A percentile compares a stretch with the other conserved stretches of the same genome.
These are phyloP conservation scores for Garcia nutans DNA, from an alignment of 345 rosid species.

Conservation along the genomic window DNA sequence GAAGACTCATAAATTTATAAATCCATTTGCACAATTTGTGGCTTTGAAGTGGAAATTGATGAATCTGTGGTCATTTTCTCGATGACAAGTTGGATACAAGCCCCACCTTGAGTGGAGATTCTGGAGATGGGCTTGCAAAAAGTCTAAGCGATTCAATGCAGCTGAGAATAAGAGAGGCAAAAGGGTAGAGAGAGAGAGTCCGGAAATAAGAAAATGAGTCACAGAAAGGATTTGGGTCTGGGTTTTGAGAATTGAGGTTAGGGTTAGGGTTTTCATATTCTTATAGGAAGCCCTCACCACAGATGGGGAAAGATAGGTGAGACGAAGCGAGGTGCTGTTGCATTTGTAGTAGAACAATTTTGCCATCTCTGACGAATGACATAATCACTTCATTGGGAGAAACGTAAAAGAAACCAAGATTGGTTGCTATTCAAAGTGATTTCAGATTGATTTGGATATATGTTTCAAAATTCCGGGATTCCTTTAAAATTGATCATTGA, in stretches of 20 bases:
- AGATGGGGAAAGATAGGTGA: slow-evolving; percentile 40
- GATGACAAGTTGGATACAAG: too few species aligned
- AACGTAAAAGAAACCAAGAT: not conserved
- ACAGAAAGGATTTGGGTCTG: not conserved
- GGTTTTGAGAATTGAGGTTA: not conserved
- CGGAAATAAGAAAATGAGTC: not conserved
- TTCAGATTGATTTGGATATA: too few species aligned
- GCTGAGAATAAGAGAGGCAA: slow-evolving; percentile 29
- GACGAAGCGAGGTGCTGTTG: slow-evolving; percentile 27
- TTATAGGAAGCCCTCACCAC: slow-evolving; percentile 47
- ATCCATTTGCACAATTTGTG: too few species aligned
- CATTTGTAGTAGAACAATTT: slow-evolving; percentile 43
- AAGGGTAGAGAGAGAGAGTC: slow-evolving; percentile 25
- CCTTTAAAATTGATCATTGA: too few species aligned
- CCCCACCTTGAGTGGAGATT: too few species aligned
- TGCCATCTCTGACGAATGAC: slow-evolving; percentile 29
- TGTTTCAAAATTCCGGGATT: too few species aligned
- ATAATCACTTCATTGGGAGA: slow-evolving; percentile 5
- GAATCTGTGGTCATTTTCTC: too few species aligned
- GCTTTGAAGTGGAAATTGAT: too few species aligned
- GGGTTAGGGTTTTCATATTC: slow-evolving; percentile 38
- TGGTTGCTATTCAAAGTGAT: too few species aligned
- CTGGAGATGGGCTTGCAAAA: too few species aligned
- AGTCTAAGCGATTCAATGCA: not conserved
- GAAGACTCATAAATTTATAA: too few species aligned